Evolutionary conservation across 768 basidiomycete genomes (phyloP).

Genomic region (Trametes maxima): DNA sequence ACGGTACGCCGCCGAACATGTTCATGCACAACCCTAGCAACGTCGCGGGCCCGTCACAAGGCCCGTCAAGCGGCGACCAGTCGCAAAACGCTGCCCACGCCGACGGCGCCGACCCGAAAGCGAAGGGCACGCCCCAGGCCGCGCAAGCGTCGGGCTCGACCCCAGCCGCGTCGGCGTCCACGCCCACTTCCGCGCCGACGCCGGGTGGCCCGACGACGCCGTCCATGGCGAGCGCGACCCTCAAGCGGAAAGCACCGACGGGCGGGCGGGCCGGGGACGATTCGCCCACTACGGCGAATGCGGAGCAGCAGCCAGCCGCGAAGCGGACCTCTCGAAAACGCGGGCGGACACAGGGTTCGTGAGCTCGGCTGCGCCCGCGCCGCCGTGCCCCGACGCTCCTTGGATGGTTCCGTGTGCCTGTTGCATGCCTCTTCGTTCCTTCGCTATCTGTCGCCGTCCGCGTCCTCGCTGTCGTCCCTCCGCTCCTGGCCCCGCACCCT

Average conservation of each 20-base stretch:
- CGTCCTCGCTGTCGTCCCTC: background rate
- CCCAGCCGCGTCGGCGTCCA: constrained; percentile 31
- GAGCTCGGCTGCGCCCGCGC: constrained; percentile 25
- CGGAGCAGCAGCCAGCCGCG: constrained; percentile 46
- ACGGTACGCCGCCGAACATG: constrained; percentile 5
- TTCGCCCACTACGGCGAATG: constrained; percentile 54
- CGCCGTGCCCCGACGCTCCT: background rate
- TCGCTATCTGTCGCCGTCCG: background rate
- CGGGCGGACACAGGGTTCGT: constrained; percentile 48
- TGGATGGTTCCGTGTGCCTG: constrained; percentile 8
- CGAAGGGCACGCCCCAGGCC: constrained; percentile 55
- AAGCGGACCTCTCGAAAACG: constrained; percentile 59
- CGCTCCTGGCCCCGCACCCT: background rate
- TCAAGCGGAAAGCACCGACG: constrained; percentile 38
- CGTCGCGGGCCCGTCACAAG: constrained; percentile 35
- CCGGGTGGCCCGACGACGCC: constrained; percentile 31
- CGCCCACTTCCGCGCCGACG: constrained; percentile 32
- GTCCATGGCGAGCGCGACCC: constrained; percentile 30
- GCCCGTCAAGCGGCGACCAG: constrained; percentile 37
- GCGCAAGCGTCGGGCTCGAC: constrained; percentile 34
- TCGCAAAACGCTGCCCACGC: constrained; percentile 53
- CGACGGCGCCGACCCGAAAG: constrained; percentile 54
- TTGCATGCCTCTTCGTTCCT: background rate
- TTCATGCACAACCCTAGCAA: constrained; percentile 5
- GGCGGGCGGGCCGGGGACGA: constrained; percentile 35